Evolutionary conservation across 176 grass and related monocot species (phyloP).

Genomic region (Oryza australiensis): DNA sequence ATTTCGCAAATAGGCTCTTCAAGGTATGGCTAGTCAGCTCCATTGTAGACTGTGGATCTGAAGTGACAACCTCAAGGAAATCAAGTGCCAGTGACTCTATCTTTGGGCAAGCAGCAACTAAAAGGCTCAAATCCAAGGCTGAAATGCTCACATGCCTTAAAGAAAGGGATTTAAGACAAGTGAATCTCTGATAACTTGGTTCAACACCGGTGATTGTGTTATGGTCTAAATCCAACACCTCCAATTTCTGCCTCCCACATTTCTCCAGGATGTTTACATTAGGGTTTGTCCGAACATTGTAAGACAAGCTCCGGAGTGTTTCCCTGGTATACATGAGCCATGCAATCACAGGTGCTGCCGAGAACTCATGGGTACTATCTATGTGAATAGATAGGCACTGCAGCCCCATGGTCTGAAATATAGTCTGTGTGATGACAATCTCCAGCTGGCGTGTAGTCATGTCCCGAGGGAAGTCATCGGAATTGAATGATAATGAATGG

Average conservation of each 20-base stretch:
- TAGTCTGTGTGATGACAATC: conserved; percentile 89
- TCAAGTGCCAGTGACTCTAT: conserved; percentile 90
- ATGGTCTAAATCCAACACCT: conserved; percentile 89
- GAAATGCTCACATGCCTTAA: conserved; percentile 88
- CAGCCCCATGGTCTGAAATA: conserved; percentile 89
- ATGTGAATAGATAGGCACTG: conserved; percentile 84
- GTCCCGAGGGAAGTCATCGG: conserved; percentile 69
- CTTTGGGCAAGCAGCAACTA: conserved; percentile 79
- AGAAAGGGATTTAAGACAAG: conserved; percentile 88
- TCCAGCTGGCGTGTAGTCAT: conserved; percentile 78
- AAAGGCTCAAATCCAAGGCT: conserved; percentile 76
- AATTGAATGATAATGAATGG: conserved; percentile 76
- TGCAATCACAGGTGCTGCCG: conserved; percentile 89
- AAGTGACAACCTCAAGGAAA: conserved; percentile 89
- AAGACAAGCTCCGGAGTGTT: conserved; percentile 70
- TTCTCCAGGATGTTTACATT: conserved; percentile 91
- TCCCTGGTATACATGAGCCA: conserved; percentile 98
- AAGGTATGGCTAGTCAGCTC: conserved; percentile 78
- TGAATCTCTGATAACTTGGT: conserved; percentile 94
- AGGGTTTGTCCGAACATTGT: conserved; percentile 79
- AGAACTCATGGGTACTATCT: conserved; percentile 77
- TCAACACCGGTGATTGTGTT: conserved; percentile 86
- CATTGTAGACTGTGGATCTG: conserved; percentile 76
- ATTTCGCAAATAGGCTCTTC: conserved; percentile 77
- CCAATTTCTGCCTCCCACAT: conserved; percentile 77